Base-by-base conservation (phyloP, 768 basidiomycete species). In the Collybiopsis luxurians region DNA sequence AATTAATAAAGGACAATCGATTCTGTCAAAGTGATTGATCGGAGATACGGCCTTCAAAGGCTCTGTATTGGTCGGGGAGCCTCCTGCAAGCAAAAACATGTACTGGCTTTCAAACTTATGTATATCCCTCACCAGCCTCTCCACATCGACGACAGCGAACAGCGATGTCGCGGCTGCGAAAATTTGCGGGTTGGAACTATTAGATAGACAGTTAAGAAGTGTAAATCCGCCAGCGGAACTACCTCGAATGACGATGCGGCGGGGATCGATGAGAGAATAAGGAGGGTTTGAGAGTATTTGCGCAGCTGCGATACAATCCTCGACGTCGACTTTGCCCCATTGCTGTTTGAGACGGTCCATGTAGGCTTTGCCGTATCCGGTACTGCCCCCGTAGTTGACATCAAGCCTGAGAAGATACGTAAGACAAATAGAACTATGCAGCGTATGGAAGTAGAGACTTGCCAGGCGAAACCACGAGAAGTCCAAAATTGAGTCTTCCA, bases 361-460 rank as follows among this genome's bases (percentile, higher is more conserved):
- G 65, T 90, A 92, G 43, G 74, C 71, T 3, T 87, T 79, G 0
- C 91, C 91, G 63, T 86, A 90, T 0, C 89, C 85, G 4, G 82
- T 82, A 0, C 87, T 89, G 0, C 90, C 92, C 1, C 88, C 80
- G 58, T 90, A 87, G 63, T 92, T 87, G 42, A 93, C 88, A 53
- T 88, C 87, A 31, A 89, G 62, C 81, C 87, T 84, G 57, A 49
- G 34, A 19, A 24, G 11, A 10, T 9, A 1, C 36, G 15, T n/a
- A n/a, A n/a, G n/a, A n/a, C n/a, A 50, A 27, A 1, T 12, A 19
- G 36, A 21, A 6, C 9, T 0, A 36, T 21, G 23, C 2, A 11
- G 28, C 19, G 11, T 9, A 5, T 19, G 19, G 27, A 9, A n/a
- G n/a, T n/a, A n/a, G n/a, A 30, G 7, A 6, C 30, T 53, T 61